Evolutionary conservation across 495 filamentous ascomycete genomes (phyloP).

Genomic region (Neurospora cerealis): DNA sequence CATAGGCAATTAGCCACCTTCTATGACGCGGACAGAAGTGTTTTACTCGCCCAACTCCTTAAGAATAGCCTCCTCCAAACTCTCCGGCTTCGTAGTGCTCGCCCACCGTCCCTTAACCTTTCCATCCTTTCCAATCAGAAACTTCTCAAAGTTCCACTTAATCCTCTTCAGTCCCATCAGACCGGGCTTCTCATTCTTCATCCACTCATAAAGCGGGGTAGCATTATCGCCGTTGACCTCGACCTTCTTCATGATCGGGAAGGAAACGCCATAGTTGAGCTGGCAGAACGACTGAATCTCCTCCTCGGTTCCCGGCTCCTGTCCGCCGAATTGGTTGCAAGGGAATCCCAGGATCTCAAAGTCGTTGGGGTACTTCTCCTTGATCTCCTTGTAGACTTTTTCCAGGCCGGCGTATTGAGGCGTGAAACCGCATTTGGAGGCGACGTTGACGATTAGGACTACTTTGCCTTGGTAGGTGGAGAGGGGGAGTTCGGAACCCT

Average conservation of each 20-base stretch:
- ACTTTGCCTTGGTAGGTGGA: conserved; percentile 72
- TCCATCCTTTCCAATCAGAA: conserved; percentile 77
- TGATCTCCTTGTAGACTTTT: conserved; percentile 74
- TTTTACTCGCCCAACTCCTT: conserved; percentile 48
- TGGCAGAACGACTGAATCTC: conserved; percentile 90
- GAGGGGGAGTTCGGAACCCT: conserved; percentile 61
- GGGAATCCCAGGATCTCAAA: conserved; percentile 91
- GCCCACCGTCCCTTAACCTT: conserved; percentile 75
- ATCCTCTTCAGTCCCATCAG: conserved; percentile 75
- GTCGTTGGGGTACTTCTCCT: conserved; percentile 54
- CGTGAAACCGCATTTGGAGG: conserved; percentile 97
- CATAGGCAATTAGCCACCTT: not conserved
- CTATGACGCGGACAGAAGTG: too few species aligned
- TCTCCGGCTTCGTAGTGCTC: conserved; percentile 76
- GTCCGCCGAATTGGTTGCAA: conserved; percentile 91
- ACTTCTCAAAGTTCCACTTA: conserved; percentile 99
- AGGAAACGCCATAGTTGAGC: conserved; percentile 89
- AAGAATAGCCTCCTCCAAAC: conserved; percentile 60
- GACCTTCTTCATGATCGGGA: conserved; percentile 83
- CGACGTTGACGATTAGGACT: conserved; percentile 94
- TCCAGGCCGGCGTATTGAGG: conserved; percentile 92
- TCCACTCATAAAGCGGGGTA: conserved; percentile 72
- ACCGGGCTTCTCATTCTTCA: conserved; percentile 80
- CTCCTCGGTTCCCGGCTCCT: conserved; percentile 83
- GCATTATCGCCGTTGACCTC: conserved; percentile 85